Evolutionary conservation across 768 basidiomycete species (phyloP), one percentile per base, ranked within the genome.

Genomic region (Tricholoma sp.): DNA sequence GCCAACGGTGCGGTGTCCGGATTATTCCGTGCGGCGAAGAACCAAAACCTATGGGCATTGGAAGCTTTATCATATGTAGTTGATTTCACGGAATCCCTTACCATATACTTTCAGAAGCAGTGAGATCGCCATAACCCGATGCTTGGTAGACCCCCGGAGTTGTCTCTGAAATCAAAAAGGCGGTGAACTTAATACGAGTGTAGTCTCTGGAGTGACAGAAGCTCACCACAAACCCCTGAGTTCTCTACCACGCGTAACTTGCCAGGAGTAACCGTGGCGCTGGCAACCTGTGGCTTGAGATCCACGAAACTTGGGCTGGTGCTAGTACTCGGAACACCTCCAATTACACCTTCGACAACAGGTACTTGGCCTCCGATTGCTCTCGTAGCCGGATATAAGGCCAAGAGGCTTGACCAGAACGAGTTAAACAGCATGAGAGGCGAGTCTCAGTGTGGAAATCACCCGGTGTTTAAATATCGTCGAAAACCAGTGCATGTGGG

Each of bases 81-180:
- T 4, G 24, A 1, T 24, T 2, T 24, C 2, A 24, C 24, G 24
- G 24, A 24, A 24, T 1, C 4, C 17, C 70, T 20, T 31, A 83
- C 83, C 81, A 86, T 24, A 85, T 72, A 66, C 84, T 86, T 63
- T 84, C 67, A n/a, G 70, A 74, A 1, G 78, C 66, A 1, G 79
- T 76, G 13, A 86, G 61, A 65, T 88, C 84, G 4, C 77, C 85
- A 65, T 86, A 88, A 0, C 85, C 84, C 5, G 84, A 82, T 0
- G 80, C 84, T 62, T 83, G 81, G 59, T 73, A 80, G 1, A 86
- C 83, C n/a, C 78, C 80, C 15, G 77, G 74, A 0, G 83, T 84
- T 0, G 81, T 85, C 69, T 86, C 85, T 79, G 48, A n/a, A 20
- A 36, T 24, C 24, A 24, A 24, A n/a, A 24, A 24, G 24, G 24